Evolutionary conservation across 2,329 filamentous ascomycete species (phyloP), one percentile per base, ranked within the genome.

Genomic region (Nigrospora sphaerica): DNA sequence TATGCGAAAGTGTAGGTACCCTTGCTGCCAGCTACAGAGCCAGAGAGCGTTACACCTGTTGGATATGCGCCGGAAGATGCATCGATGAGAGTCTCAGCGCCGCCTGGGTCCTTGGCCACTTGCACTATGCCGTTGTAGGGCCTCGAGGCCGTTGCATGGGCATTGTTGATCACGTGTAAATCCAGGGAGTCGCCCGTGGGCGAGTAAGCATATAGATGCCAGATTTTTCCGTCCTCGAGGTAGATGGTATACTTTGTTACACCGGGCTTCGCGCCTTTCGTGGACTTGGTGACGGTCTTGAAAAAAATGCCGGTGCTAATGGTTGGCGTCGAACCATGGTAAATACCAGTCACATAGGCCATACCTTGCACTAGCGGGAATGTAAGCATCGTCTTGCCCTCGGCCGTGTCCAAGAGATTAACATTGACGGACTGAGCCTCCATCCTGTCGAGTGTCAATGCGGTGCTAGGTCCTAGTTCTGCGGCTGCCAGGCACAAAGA

Each of bases 321-420:
- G 4, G 83, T 60, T 0, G 92, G 92, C 9, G 80, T 83, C 0
- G 81, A 74, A 31, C 81, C 80, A 45, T 73, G 74, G 65, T 91
- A 97, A 16, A 86, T 64, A 1, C 75, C 91, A 5, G 91, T 96
- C 16, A 95, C 73, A 56, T 90, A 95, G 0, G 81, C 85, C 81
- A 95, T 93, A 12, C 93, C 93, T 60, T 97, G 92, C 0, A 95
- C 81, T 9, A 96, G 61, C 0, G 91, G 90, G 53, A 95, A 89
- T 0, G 80, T 84, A 17, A 97, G 75, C 1, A 77, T 72, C 1
- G 85, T 77, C 1, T 71, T 62, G 9, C 75, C 73, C 3, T 70
- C 70, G n/a, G 64, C 59, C 18, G 72, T 68, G 3, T 75, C 72
- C 43, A 70, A 75, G 32, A 97, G 71, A 39, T 86, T 84, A 39